phyloP scores from a whole-genome alignment of 108 stramenopile genomes.

The Cylindrotheca closterium region DNA sequence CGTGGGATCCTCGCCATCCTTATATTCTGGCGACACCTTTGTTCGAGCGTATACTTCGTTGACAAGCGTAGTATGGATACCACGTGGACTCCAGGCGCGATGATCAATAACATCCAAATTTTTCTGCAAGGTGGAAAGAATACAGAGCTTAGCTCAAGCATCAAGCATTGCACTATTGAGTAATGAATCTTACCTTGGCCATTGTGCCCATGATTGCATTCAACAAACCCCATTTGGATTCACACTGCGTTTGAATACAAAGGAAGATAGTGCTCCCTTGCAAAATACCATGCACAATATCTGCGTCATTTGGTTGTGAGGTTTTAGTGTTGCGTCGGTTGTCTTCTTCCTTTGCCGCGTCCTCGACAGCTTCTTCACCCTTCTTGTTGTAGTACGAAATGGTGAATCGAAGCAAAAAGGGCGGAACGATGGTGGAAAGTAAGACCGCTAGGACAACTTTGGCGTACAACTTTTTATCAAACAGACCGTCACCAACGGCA shows the following conservation, averaged over 20 bases:
- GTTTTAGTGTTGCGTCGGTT: slow-evolving; percentile 18
- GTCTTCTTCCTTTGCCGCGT: slow-evolving; percentile 55
- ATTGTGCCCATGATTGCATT: slow-evolving; percentile 56
- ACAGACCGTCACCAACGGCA: slow-evolving; percentile 49
- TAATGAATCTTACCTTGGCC: slow-evolving; percentile 17
- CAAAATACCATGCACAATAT: slow-evolving; percentile 33
- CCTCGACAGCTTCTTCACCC: slow-evolving; percentile 42
- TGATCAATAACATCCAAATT: slow-evolving; percentile 77
- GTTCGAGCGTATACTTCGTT: slow-evolving; percentile 68
- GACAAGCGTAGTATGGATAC: slow-evolving; percentile 66
- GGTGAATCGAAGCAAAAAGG: slow-evolving; percentile 69
- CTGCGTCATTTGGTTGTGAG: slow-evolving; percentile 10
- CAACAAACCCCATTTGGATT: slow-evolving; percentile 67
- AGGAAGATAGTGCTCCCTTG: slow-evolving; percentile 55
- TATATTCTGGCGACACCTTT: slow-evolving; percentile 14
- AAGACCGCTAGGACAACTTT: slow-evolving; percentile 73
- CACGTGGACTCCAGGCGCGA: slow-evolving; percentile 74
- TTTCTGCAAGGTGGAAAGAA: slow-evolving; percentile 10
- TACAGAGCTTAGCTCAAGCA: too few relatives aligned
- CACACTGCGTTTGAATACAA: slow-evolving; percentile 72
- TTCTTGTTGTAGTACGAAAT: slow-evolving; percentile 69
- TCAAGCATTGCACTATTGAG: too few relatives aligned
- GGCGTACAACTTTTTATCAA: slow-evolving; percentile 58
- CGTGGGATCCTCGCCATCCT: not conserved
- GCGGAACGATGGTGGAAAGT: slow-evolving; percentile 74